phyloP scores from a whole-genome alignment of 495 filamentous ascomycete species.

The Neurospora tetrasperma region DNA sequence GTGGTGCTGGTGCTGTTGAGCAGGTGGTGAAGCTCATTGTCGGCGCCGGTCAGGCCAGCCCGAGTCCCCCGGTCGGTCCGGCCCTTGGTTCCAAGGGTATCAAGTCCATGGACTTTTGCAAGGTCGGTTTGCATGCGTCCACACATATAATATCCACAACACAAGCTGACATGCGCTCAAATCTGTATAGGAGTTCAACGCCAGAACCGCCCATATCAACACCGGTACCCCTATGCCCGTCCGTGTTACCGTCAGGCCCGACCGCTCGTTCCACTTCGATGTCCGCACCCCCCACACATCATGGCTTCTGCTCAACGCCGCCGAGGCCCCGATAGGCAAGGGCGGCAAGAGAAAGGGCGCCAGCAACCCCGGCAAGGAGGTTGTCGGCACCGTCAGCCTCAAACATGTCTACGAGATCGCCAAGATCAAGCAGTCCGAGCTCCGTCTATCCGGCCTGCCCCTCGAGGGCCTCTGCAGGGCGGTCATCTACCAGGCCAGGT shows the following conservation, averaged over 20 bases:
- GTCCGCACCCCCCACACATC: constrained; percentile 87
- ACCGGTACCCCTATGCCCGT: constrained; percentile 81
- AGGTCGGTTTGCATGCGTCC: constrained; percentile 46
- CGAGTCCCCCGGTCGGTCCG: constrained; percentile 94
- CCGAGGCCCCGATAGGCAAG: constrained; percentile 56
- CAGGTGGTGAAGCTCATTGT: constrained; percentile 97
- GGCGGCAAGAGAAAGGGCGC: constrained; percentile 74
- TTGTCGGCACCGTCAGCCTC: constrained; percentile 69
- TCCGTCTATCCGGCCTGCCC: constrained; percentile 66
- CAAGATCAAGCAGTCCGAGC: constrained; percentile 84
- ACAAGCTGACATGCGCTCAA: background rate
- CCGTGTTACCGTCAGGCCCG: constrained; percentile 82
- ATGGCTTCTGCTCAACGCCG: constrained; percentile 76
- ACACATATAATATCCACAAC: background rate
- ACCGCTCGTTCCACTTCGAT: constrained; percentile 89
- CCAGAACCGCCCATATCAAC: constrained; percentile 75
- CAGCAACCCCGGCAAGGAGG: constrained; percentile 66
- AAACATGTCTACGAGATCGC: constrained; percentile 99
- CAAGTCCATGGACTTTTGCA: constrained; percentile 99
- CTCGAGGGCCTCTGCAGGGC: constrained; percentile 75
- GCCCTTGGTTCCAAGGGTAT: constrained; percentile 96
- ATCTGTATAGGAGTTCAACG: constrained; percentile 81
- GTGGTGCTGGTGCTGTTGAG: constrained; percentile 46
- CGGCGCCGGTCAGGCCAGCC: constrained; percentile 90
- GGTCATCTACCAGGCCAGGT: constrained; percentile 80